Evolutionary conservation across 257 asterid species (phyloP).

Genomic region (Linderniella brevidens): DNA sequence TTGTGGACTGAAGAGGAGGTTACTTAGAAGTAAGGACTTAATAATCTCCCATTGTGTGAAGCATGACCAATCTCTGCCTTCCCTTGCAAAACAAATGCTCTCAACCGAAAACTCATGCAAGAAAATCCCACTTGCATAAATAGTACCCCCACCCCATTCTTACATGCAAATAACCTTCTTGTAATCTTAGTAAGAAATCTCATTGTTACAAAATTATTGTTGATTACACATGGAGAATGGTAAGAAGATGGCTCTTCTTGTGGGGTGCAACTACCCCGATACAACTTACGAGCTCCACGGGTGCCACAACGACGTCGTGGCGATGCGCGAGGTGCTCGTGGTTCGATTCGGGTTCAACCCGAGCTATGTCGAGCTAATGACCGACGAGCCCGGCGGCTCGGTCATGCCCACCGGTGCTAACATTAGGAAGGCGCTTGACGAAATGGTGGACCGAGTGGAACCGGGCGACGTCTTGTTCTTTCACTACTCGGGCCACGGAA

Average conservation of each 20-base stretch:
- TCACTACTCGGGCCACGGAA: constrained; percentile 76
- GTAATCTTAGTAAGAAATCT: neutral
- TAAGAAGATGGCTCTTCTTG: constrained; percentile 53
- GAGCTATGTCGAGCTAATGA: constrained; percentile 19
- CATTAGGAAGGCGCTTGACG: constrained; percentile 36
- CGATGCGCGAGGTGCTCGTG: constrained; percentile 40
- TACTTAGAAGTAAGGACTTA: constrained; percentile 13
- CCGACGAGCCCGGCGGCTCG: constrained; percentile 42
- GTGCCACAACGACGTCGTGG: constrained; percentile 59
- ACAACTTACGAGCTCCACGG: constrained; percentile 49
- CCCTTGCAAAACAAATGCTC: constrained; percentile 8
- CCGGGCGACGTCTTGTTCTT: constrained; percentile 44
- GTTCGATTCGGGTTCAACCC: constrained; percentile 34
- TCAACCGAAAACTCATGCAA: constrained; percentile 6
- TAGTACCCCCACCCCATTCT: constrained; percentile 6
- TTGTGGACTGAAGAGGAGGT: neutral
- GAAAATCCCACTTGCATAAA: constrained; percentile 10
- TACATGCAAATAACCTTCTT: neutral
- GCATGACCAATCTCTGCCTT: neutral
- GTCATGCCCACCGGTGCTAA: constrained; percentile 58
- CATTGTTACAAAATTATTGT: neutral
- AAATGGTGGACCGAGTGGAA: constrained; percentile 44
- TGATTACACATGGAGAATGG: constrained; percentile 22
- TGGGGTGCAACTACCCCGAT: constrained; percentile 76
- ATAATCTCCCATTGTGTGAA: constrained; percentile 5